Base-by-base conservation (phyloP, 2,329 filamentous ascomycete species). In the Fusarium brachygibbosum region DNA sequence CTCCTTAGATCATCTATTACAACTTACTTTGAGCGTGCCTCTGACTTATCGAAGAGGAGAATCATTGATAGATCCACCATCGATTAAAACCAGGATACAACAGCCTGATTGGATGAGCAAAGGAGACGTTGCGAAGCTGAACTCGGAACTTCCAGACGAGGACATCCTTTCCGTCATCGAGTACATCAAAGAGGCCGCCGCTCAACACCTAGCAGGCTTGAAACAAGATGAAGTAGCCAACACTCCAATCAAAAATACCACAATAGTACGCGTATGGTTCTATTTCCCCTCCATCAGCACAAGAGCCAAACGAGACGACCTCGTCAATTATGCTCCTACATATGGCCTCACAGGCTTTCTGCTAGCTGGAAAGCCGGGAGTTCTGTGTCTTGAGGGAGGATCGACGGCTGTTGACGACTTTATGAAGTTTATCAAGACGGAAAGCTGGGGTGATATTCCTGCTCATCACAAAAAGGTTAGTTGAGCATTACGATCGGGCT, bases 221-320 rank as follows among this genome's bases (percentile, higher is more conserved):
- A 65, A 68, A 32, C 46, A 58, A 38, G 16, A 13, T 35, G 54
- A 49, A 29, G 34, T 57, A n/a, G 13, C 13, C 16, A 46, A 42
- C 2, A 5, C 28, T 0, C 21, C 21, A 16, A 34, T 13, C 3
- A 9, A 46, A 21, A 63, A 68, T 6, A 71, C 59, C 0, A 74
- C 81, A 0, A 70, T 85, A 1, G 81, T 86, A 5, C 79, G 87
- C 11, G 87, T 86, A 1, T 89, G 87, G 87, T 89, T 89, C 72
- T 89, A 89, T 75, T 88, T 90, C 65, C 87, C 87, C 0, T 88
- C 86, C 2, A 84, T 90, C 55, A 86, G 84, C 40, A 89, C 87
- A 0, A 83, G 87, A 5, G 82, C 82, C 45, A 90, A 89, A 70
- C 81, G 87, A 46, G 82, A 86, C 67, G 87, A 90, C 66, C 77